Percentiles rank a stretch among this genome's conserved stretches.
phyloP scores from a whole-genome alignment of 2,329 filamentous ascomycete species.

The Aspergillus sp. region DNA sequence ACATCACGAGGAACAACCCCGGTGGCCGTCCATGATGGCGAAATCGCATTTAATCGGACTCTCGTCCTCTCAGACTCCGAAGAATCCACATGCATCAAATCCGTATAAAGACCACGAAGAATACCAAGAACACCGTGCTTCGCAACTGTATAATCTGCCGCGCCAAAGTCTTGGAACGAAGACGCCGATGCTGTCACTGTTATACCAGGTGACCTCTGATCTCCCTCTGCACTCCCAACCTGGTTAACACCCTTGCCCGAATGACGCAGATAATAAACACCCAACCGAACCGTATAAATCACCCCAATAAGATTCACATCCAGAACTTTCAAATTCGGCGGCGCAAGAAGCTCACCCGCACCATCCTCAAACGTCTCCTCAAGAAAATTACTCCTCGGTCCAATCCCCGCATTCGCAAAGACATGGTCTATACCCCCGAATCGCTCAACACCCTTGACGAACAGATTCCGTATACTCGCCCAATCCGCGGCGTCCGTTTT shows the following conservation, averaged over 20 bases:
- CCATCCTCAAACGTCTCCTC: constrained; percentile 47
- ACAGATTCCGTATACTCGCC: constrained; percentile 52
- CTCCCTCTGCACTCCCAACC: constrained; percentile 18
- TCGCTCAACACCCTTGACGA: constrained; percentile 49
- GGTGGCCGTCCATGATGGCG: constrained; percentile 57
- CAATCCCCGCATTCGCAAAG: constrained; percentile 58
- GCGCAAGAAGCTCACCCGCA: constrained; percentile 45
- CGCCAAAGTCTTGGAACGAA: constrained; percentile 51
- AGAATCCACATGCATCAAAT: constrained; percentile 26
- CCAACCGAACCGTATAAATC: constrained; percentile 52
- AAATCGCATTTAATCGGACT: constrained; percentile 56
- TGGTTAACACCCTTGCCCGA: neutral
- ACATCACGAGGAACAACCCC: constrained; percentile 45
- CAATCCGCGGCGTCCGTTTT: constrained; percentile 52
- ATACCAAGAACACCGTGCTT: constrained; percentile 59
- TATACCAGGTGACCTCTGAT: constrained; percentile 49
- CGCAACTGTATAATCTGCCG: constrained; percentile 53
- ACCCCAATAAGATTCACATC: constrained; percentile 54
- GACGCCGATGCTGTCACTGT: constrained; percentile 55
- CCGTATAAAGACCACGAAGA: constrained; percentile 47
- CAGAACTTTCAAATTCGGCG: constrained; percentile 45
- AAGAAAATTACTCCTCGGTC: constrained; percentile 49
- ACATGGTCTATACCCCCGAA: constrained; percentile 49
- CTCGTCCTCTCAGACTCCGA: neutral
- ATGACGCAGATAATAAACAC: constrained; percentile 47